phyloP scores from a whole-genome alignment of 2,329 filamentous ascomycete species.

The Cladosporium velox region DNA sequence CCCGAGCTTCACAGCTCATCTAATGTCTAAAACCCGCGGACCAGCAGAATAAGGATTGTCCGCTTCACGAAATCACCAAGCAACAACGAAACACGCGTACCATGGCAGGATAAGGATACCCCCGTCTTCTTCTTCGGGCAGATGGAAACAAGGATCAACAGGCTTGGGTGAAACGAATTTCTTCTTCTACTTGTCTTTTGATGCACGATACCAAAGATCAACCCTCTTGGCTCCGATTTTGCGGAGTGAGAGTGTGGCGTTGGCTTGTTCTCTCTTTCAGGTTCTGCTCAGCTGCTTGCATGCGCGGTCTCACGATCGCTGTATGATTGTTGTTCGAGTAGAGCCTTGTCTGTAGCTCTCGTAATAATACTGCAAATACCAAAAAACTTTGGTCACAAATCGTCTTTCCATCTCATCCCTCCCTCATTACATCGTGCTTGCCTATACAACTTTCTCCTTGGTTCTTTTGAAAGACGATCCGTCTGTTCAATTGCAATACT shows the following conservation, averaged over 20 bases:
- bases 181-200: conserved; percentile 8
- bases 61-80: conserved; percentile 6
- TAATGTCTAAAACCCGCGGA: conserved; percentile 18
- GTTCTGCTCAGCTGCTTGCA: not conserved
- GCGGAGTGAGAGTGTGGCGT: not conserved
- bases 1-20: conserved; percentile 1
- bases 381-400: not conserved
- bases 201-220: not conserved
- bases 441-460: too few species aligned
- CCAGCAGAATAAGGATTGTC: not conserved
- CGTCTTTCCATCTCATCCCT: not conserved
- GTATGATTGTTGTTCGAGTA: not conserved
- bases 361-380: conserved; percentile 15
- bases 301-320: not conserved
- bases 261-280: not conserved
- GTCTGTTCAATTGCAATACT: not conserved
- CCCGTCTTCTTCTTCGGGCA: conserved; percentile 6
- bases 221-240: not conserved
- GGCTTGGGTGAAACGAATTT: conserved; percentile 11
- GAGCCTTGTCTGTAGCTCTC: not conserved
- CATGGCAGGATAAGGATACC: conserved; percentile 15
- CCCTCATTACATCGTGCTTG: not conserved
- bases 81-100: conserved; percentile 9
- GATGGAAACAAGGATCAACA: not conserved
- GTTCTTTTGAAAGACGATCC: too few species aligned